Evolutionary conservation across 805 yeast genomes (phyloP).

Genomic region (Ogataea glucozyma): DNA sequence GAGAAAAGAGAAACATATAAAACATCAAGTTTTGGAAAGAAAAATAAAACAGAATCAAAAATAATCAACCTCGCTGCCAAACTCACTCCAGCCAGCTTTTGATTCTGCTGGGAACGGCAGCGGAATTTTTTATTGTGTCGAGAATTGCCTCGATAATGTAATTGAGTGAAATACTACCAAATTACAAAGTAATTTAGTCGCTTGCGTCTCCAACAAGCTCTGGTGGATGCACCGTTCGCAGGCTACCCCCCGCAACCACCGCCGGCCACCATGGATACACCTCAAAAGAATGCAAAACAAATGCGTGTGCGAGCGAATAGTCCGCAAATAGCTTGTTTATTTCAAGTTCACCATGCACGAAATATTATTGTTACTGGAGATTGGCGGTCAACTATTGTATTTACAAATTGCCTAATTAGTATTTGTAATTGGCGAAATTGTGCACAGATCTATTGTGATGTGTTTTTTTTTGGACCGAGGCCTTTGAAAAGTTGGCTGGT

Average conservation of each 20-base stretch:
- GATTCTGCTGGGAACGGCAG: slow-evolving; percentile 4
- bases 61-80: slow-evolving; percentile 7
- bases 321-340: slow-evolving; percentile 4
- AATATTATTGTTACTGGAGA: background rate
- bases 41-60: slow-evolving; percentile 12
- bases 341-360: slow-evolving; percentile 3
- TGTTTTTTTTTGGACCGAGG: slow-evolving; percentile 1
- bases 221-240: slow-evolving; percentile 1
- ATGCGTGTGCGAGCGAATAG: background rate
- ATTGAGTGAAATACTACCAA: slow-evolving; percentile 10
- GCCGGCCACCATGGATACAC: slow-evolving; percentile 5
- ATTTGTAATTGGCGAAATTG: slow-evolving; percentile 2
- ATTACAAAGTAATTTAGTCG: slow-evolving; percentile 4
- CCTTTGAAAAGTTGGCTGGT: slow-evolving; percentile 7
- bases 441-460: background rate
- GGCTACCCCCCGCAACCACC: background rate
- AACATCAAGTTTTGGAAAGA: slow-evolving; percentile 9
- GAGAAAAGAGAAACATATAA: slow-evolving; percentile 12
- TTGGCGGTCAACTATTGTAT: background rate
- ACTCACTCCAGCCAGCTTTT: slow-evolving; percentile 4
- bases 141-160: slow-evolving; percentile 6
- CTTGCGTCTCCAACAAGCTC: slow-evolving; percentile 5
- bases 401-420: slow-evolving; percentile 5
- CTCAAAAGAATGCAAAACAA: background rate
- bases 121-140: background rate